These are phyloP conservation scores for Monotropa hypopitys DNA, from an alignment of 179 eudicot genomes.

Conservation along the genomic window DNA sequence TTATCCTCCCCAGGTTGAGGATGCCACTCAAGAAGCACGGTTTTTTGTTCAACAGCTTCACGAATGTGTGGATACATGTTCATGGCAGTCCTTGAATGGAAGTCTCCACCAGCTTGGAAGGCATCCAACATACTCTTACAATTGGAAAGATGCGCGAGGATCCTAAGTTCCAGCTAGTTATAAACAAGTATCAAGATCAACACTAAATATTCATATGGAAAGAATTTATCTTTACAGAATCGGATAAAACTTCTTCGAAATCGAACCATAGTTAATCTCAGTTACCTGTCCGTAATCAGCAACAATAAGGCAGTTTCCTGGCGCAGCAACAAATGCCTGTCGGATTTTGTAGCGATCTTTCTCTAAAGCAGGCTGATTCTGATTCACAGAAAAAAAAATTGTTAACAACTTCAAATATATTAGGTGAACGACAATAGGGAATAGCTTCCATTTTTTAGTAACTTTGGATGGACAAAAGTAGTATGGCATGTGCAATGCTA, in stretches of 20 bases:
- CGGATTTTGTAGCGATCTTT: constrained; percentile 96
- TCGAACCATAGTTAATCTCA: background rate
- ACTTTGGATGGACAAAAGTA: background rate
- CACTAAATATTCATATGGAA: background rate
- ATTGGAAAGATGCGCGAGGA: constrained; percentile 90
- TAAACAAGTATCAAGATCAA: constrained; percentile 8
- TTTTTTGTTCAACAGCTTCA: constrained; percentile 56
- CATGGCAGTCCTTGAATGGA: constrained; percentile 99
- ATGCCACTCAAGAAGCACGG: constrained; percentile 95
- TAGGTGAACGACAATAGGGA: background rate
- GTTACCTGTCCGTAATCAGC: constrained; percentile 98
- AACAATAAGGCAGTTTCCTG: constrained; percentile 84
- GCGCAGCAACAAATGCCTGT: constrained; percentile 84
- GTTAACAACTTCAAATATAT: background rate
- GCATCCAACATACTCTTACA: constrained; percentile 98
- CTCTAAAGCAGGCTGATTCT: constrained; percentile 98
- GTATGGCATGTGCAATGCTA: background rate
- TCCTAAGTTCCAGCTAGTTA: constrained; percentile 81
- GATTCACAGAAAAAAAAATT: constrained; percentile 11
- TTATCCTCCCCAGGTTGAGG: constrained; percentile 86
- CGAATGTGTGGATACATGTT: constrained; percentile 94
- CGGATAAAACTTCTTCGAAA: background rate
- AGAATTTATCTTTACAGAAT: background rate
- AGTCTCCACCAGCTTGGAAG: constrained; percentile 92
- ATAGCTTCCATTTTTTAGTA: background rate